Evolutionary conservation across 2,329 filamentous ascomycete species (phyloP).

Genomic region (Daldinia sp.): DNA sequence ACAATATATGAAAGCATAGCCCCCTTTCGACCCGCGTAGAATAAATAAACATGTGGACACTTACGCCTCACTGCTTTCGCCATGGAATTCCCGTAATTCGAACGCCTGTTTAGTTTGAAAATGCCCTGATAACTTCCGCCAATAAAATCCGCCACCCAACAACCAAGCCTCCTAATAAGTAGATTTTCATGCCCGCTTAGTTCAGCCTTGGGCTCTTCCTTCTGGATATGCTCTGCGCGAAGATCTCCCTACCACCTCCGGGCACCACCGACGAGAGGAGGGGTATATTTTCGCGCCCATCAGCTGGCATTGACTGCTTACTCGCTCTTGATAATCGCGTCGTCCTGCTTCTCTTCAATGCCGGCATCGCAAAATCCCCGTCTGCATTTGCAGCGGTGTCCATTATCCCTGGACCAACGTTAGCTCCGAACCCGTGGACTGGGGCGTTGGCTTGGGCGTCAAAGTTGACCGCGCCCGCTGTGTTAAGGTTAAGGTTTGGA

Average conservation of each 20-base stretch:
- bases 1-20: constrained; percentile 1
- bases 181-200: constrained; percentile 16
- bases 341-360: constrained; percentile 56
- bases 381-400: constrained; percentile 29
- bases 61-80: not conserved
- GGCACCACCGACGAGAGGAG: constrained; percentile 43
- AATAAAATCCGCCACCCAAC: not conserved
- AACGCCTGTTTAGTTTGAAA: not conserved
- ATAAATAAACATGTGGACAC: constrained; percentile 8
- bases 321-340: constrained; percentile 48
- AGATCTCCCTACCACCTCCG: constrained; percentile 47
- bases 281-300: constrained; percentile 63
- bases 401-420: constrained; percentile 28
- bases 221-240: constrained; percentile 56
- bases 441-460: constrained; percentile 55
- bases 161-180: not conserved
- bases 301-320: constrained; percentile 47
- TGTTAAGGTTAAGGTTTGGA: constrained; percentile 59
- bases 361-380: constrained; percentile 54
- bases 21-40: constrained; percentile 8
- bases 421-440: constrained; percentile 45
- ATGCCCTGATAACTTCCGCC: not conserved
- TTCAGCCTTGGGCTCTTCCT: constrained; percentile 64
- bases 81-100: constrained; percentile 14
- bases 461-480: constrained; percentile 52